These are phyloP conservation scores for Diaporthe australafricana DNA, from an alignment of 2,329 filamentous ascomycete species.

Conservation along the genomic window DNA sequence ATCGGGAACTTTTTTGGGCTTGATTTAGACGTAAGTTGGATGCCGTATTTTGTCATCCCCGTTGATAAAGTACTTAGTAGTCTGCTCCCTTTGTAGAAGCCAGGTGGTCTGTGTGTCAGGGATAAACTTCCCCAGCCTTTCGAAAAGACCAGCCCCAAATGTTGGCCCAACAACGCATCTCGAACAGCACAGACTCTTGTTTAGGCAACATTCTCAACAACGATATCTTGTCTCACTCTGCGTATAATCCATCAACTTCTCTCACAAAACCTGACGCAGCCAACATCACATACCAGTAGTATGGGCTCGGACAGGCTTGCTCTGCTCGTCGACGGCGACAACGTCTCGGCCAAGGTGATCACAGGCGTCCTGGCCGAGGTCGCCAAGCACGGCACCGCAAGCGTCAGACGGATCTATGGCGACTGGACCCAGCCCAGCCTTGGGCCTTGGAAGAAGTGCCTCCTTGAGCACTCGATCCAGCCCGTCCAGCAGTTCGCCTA, in stretches of 20 bases:
- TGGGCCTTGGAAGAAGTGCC: slow-evolving; percentile 46
- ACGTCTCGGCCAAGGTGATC: slow-evolving; percentile 42
- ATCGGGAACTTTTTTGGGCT: no score
- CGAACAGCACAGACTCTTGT: not conserved
- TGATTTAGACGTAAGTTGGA: no score
- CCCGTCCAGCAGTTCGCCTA: slow-evolving; percentile 52
- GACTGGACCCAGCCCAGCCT: slow-evolving; percentile 48
- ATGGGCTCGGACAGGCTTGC: slow-evolving; percentile 43
- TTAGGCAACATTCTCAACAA: not conserved
- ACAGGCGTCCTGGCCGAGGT: slow-evolving; percentile 44
- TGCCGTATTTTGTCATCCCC: no score
- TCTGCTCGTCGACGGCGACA: slow-evolving; percentile 50
- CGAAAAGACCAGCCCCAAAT: not conserved
- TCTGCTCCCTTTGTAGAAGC: no score
- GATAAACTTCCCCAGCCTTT: not conserved
- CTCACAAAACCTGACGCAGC: not conserved
- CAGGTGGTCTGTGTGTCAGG: no score
- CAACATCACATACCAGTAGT: not conserved
- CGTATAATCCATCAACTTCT: not conserved
- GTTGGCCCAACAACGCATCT: not conserved
- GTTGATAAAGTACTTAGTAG: no score
- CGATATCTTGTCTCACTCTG: not conserved
- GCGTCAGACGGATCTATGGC: slow-evolving; percentile 48
- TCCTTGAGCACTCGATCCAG: slow-evolving; percentile 48
- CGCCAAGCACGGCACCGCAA: slow-evolving; percentile 48